phyloP scores from a whole-genome alignment of 2,329 filamentous ascomycete genomes.

The Aspergillus sp. region DNA sequence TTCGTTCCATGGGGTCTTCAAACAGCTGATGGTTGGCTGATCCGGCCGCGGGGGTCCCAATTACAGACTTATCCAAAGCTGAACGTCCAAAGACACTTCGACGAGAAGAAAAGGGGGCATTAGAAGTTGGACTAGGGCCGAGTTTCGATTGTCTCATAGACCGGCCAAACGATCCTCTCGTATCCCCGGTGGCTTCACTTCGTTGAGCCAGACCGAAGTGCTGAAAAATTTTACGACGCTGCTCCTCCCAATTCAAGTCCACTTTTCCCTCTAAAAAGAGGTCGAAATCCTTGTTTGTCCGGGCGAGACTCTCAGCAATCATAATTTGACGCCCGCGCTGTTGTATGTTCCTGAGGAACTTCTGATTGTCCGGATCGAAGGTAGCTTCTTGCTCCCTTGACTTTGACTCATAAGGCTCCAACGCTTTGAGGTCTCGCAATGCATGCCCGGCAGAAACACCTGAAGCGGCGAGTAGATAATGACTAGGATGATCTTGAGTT shows the following conservation, averaged over 20 bases:
- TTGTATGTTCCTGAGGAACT: conserved; percentile 81
- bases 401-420: conserved; percentile 66
- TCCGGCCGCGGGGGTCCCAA: conserved; percentile 69
- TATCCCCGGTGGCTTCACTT: conserved; percentile 39
- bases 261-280: conserved; percentile 91
- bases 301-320: conserved; percentile 85
- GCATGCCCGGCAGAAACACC: conserved; percentile 86
- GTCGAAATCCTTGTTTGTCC: conserved; percentile 89
- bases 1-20: conserved; percentile 63
- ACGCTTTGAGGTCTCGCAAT: conserved; percentile 79
- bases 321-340: conserved; percentile 88
- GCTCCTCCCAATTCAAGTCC: conserved; percentile 91
- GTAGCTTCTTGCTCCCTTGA: conserved; percentile 35
- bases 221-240: conserved; percentile 89
- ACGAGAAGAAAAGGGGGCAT: conserved; percentile 36
- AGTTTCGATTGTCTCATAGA: conserved; percentile 39
- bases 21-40: conserved; percentile 66
- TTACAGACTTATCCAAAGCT: conserved; percentile 76
- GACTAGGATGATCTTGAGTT: conserved; percentile 50
- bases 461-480: conserved; percentile 90
- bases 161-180: conserved; percentile 51
- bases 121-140: conserved; percentile 46
- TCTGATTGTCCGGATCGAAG: conserved; percentile 59
- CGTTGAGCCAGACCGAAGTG: conserved; percentile 82
- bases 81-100: conserved; percentile 68